Base-by-base conservation (phyloP, 129 eudicot species). In the Kitagawia praeruptora region DNA sequence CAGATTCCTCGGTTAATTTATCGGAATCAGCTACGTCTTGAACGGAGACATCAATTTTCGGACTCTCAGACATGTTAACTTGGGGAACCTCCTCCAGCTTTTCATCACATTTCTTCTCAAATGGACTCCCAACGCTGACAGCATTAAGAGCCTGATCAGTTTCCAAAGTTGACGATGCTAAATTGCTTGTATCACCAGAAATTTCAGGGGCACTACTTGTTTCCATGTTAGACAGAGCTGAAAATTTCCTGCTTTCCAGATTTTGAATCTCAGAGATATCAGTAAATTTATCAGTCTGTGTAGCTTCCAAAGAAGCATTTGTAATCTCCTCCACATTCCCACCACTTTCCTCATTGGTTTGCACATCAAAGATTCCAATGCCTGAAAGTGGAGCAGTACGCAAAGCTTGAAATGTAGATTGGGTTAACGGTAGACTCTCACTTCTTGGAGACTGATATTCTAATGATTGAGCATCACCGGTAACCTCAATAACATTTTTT, bases 41-140 rank as follows among this genome's bases (percentile, higher is more conserved):
- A 42, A 42, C 34, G 9, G 10, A 41, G 8, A 8, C 34, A 42
- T 25, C 40, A 74, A 23, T 44, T 14, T 27, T 74, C 46, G 6
- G 77, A 74, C 77, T 25, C 74, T 75, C 66, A 45, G 84, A 41
- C 37, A 3, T 7, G 13, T 34, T 12, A 75, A 41, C 81, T 47
- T 42, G 15, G 18, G 75, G 46, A 34, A 15, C 11, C 31, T 9
- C 77, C 38, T n/a, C 84, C 15, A 58, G 47, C 27, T 45, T 69
- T 70, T 76, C 70, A n/a, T 79, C 82, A 58, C 67, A 58, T 63
- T 81, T 80, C 80, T 84, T 70, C 73, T 39, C 82, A 81, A 39
- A 23, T 64, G 67, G 66, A 73, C 45, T 47, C 21, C 54, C 84
- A 81, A 38, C 31, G 42, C 78, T 48, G 8, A n/a, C 37, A 41